Conservation (phyloP, 139 green algal species). For the Chlorella sp. region DNA sequence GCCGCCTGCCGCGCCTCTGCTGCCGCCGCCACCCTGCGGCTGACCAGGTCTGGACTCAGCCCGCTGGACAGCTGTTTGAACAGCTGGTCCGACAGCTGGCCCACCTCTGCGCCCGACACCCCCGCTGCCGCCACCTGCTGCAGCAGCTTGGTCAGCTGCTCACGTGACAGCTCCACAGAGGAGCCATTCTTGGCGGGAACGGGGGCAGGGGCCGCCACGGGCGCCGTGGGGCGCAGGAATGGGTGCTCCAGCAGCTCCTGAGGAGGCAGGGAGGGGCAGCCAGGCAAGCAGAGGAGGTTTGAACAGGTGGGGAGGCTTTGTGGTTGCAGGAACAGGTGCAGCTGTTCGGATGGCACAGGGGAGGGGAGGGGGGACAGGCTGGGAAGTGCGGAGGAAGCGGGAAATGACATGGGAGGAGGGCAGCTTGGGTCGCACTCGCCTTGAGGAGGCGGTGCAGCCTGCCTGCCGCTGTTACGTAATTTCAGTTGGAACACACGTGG, state of each 20-base stretch:
- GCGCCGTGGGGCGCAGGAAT: constrained; percentile 82
- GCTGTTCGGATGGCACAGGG: not conserved
- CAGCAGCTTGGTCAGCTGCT: constrained; percentile 78
- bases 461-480: too few relatives aligned
- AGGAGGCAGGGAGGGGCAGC: not conserved
- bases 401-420: too few relatives aligned
- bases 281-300: not conserved
- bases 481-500: too few relatives aligned
- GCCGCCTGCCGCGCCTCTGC: not conserved
- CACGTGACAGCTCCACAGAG: constrained; percentile 57
- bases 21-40: not conserved
- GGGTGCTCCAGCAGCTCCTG: constrained; percentile 88
- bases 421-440: too few relatives aligned
- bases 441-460: too few relatives aligned
- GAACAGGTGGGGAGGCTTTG: not conserved
- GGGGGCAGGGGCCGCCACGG: not conserved
- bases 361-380: not conserved
- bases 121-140: constrained; percentile 50
- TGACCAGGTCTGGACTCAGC: constrained; percentile 32
- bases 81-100: constrained; percentile 77
- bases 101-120: constrained; percentile 65
- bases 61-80: constrained; percentile 73
- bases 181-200: not conserved
- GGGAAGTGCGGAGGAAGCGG: not conserved
- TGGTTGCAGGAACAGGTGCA: not conserved